Conservation (phyloP, 2,329 filamentous ascomycete genomes). For the Colletotrichum godetiae region DNA sequence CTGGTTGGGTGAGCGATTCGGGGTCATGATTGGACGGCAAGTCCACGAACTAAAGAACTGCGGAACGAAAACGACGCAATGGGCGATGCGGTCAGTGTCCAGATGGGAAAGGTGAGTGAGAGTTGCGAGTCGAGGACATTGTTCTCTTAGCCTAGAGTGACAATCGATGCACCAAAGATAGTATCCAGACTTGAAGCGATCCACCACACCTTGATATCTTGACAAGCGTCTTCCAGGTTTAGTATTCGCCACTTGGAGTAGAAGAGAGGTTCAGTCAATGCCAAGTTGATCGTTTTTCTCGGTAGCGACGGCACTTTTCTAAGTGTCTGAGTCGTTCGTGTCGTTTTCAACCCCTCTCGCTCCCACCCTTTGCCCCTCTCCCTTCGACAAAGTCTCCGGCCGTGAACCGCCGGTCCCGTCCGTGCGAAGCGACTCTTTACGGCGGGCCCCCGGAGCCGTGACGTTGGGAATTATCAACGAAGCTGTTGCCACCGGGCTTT, state of each 20-base stretch:
- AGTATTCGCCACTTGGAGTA: conserved; percentile 1
- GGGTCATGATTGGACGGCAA: neutral
- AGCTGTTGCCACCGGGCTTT: conserved; percentile 18
- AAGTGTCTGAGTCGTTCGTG: neutral
- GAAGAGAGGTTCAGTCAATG: neutral
- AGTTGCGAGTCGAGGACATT: neutral
- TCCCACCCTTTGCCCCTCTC: neutral
- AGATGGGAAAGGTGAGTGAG: conserved; percentile 18
- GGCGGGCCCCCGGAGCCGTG: conserved; percentile 5
- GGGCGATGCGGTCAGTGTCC: neutral
- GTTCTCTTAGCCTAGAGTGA: neutral
- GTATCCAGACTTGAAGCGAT: neutral
- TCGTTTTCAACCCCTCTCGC: neutral
- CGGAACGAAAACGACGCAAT: conserved; percentile 3
- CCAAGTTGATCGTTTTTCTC: conserved; percentile 19
- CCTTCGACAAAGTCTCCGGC: conserved; percentile 2
- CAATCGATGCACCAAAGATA: neutral
- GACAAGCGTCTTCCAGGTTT: conserved; percentile 1
- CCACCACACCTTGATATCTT: neutral
- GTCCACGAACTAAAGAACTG: neutral
- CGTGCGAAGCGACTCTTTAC: conserved; percentile 16
- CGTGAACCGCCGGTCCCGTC: conserved; percentile 24
- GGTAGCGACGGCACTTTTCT: conserved; percentile 1
- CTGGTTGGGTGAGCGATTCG: neutral
- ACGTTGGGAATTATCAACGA: neutral